Percentiles rank a stretch among this genome's conserved stretches.
Conservation (phyloP, 257 asterid genomes). For the Coffea eugenioides region DNA sequence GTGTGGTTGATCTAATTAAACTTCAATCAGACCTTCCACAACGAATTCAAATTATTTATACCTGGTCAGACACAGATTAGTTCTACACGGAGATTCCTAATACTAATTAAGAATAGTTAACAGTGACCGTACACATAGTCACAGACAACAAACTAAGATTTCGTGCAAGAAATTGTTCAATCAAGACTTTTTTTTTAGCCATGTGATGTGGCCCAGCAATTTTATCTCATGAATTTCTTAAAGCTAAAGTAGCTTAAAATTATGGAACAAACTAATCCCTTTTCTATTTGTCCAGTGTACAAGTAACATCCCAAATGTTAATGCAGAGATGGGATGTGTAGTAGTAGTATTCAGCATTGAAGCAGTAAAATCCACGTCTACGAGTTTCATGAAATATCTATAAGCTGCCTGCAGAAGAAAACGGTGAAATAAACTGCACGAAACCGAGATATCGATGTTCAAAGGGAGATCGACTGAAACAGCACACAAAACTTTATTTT, state of each 20-base stretch:
- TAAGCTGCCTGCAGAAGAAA: no score
- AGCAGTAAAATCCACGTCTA: background rate
- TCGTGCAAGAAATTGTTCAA: conserved; percentile 42
- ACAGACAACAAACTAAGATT: conserved; percentile 16
- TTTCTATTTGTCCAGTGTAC: background rate
- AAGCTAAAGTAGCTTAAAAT: background rate
- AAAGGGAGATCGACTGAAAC: background rate
- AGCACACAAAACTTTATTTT: no score
- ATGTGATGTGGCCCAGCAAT: background rate
- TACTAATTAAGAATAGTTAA: background rate
- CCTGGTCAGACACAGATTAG: background rate
- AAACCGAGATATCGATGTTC: background rate
- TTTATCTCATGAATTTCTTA: background rate
- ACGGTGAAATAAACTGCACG: background rate
- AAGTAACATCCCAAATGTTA: no score
- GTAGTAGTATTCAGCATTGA: no score
- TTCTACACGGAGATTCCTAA: background rate
- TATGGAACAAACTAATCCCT: background rate
- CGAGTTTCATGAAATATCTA: no score
- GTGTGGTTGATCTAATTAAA: conserved; percentile 45
- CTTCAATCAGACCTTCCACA: conserved; percentile 25
- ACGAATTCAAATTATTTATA: background rate
- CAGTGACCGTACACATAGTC: no score
- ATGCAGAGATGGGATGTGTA: no score
- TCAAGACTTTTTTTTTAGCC: background rate